Base-by-base conservation (phyloP, 1,284 basidiomycete species). In the Ganoderma leucocontextum region DNA sequence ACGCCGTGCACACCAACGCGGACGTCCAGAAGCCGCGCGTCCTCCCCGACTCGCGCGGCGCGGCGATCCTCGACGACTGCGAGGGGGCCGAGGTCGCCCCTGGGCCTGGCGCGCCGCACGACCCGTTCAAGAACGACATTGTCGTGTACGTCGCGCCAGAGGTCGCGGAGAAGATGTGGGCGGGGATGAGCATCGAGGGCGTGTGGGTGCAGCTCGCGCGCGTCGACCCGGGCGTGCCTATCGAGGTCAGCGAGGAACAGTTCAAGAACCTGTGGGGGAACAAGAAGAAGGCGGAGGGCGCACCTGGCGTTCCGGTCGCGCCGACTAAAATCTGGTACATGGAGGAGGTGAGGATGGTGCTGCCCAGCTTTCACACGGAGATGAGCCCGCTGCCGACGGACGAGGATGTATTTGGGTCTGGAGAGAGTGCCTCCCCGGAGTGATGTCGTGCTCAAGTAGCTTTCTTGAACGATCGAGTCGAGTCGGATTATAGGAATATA, bases 141-240 rank as follows among this genome's bases (percentile, higher is more conserved):
- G 84, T 82, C 3, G 77, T 91, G 2, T 81, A 90, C 25, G 79
- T 91, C n/a, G 81, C 84, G 41, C 82, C 84, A 0, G 76, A 77
- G n/a, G 75, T 81, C 0, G 78, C 83, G 7, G 83, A 85, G 44
- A 77, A 80, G 41, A 72, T 91, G 22, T 57, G 62, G 55, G 75
- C 85, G 0, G 88, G 88, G 0, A 86, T 91, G 80, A 87, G 87
- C 1, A 66, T 90, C 42, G 83, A 82, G 4, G 91, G 85, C 17
- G 86, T 86, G 63, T 92, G 87, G 85, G 84, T 91, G 2, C 89
- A 92, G 77, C 78, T 91, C 53, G 85, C 78, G 29, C 83, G 86
- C 65, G 78, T 76, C 62, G 76, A 74, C 64, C 69, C 67, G 36
- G 25, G 19, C 33, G 71, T 70, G 44, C 65, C 66, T 10, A 62